Percentiles rank a stretch among this genome's conserved stretches.
These are phyloP conservation scores for Rhodotorula toruloides DNA, from an alignment of 768 basidiomycete species.

Conservation along the genomic window DNA sequence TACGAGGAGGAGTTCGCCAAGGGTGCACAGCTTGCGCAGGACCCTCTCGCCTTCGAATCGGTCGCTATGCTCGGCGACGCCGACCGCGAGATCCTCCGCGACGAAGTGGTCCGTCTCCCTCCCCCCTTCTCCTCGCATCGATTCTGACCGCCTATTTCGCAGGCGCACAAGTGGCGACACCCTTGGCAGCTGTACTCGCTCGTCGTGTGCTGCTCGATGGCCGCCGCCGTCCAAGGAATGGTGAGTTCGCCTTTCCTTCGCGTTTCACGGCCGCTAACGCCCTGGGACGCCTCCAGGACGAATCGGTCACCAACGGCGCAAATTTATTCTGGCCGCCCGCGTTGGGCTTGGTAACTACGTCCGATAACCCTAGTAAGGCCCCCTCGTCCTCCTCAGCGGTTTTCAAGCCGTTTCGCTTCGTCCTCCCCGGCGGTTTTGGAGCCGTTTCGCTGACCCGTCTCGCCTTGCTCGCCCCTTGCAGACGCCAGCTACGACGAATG, in stretches of 20 bases:
- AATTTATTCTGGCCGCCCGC: slow-evolving; percentile 22
- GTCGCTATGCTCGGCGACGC: slow-evolving; percentile 43
- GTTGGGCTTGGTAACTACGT: neutral
- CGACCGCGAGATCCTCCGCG: slow-evolving; percentile 43
- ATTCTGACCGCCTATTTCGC: neutral
- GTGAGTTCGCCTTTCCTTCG: neutral
- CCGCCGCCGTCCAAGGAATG: slow-evolving; percentile 40
- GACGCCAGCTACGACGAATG: slow-evolving; percentile 40
- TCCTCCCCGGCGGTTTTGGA: neutral
- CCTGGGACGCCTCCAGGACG: slow-evolving; percentile 4
- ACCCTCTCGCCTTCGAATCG: slow-evolving; percentile 21
- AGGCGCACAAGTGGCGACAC: slow-evolving; percentile 46
- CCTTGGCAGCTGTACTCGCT: slow-evolving; percentile 42
- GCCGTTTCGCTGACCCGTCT: neutral
- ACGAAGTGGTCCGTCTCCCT: slow-evolving; percentile 14
- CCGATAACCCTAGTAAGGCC: too few species aligned
- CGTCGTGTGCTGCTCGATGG: slow-evolving; percentile 34
- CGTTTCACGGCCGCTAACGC: too few species aligned
- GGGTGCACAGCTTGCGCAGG: slow-evolving; percentile 67
- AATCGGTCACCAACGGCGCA: slow-evolving; percentile 34
- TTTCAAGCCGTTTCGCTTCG: neutral
- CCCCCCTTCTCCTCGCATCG: neutral
- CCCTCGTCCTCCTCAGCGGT: neutral
- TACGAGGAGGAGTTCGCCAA: slow-evolving; percentile 53
- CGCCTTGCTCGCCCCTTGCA: slow-evolving; percentile 1